These are phyloP conservation scores for Russula virescens DNA, from an alignment of 768 basidiomycete genomes.

Conservation along the genomic window DNA sequence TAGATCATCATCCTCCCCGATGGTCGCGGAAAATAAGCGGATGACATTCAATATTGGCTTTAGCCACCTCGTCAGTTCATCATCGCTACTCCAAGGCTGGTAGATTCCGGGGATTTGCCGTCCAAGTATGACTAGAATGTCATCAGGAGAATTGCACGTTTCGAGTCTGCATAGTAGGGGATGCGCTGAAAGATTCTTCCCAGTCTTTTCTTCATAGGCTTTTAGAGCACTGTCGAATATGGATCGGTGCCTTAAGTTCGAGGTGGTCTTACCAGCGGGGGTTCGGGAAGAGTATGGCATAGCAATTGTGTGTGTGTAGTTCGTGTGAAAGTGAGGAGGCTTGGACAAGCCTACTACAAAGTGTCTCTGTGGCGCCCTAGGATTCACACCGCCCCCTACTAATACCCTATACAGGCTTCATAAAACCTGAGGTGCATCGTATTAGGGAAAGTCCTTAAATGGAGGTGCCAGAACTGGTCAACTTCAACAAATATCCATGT, in stretches of 20 bases:
- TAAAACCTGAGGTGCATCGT: too few relatives aligned
- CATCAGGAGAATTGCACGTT: neutral
- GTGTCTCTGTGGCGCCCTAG: too few relatives aligned
- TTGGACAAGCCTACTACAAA: too few relatives aligned
- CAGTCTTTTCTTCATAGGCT: neutral
- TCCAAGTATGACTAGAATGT: neutral
- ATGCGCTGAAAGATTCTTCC: neutral
- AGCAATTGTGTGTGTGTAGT: too few relatives aligned
- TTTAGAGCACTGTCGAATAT: neutral
- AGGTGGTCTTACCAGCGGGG: too few relatives aligned
- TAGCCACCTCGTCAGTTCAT: neutral
- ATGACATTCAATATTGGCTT: neutral
- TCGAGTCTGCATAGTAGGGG: neutral
- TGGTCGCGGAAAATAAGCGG: neutral
- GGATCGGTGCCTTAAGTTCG: neutral
- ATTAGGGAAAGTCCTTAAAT: too few relatives aligned
- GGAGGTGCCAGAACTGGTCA: too few relatives aligned
- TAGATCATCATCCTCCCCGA: neutral
- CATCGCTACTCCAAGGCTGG: neutral
- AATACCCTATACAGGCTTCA: too few relatives aligned
- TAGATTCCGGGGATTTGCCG: neutral
- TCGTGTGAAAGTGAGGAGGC: too few relatives aligned
- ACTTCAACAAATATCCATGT: too few relatives aligned
- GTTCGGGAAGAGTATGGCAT: too few relatives aligned
- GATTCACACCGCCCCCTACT: too few relatives aligned